Percentiles rank a stretch among this genome's conserved stretches.
phyloP scores from a whole-genome alignment of 306 rosid species.

The Pachyrhizus erosus region DNA sequence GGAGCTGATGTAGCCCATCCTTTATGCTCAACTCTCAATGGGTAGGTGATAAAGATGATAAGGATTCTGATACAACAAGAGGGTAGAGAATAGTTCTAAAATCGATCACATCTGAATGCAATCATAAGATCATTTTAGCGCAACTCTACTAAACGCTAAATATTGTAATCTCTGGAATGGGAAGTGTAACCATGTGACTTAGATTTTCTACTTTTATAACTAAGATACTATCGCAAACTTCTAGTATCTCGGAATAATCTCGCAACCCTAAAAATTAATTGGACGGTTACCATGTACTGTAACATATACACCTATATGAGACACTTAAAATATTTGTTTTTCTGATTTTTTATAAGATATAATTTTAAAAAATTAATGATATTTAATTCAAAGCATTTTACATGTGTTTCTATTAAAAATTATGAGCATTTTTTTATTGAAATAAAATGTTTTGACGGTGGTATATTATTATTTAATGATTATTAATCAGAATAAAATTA shows the following conservation, averaged over 20 bases:
- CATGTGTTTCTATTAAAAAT: no score
- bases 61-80: not conserved
- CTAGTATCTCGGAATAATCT: not conserved
- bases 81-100: not conserved
- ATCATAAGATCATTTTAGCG: not conserved
- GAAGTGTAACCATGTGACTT: not conserved
- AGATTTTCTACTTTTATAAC: not conserved
- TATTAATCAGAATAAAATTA: no score
- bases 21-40: not conserved
- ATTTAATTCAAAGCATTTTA: no score
- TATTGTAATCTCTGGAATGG: not conserved
- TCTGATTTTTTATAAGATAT: no score
- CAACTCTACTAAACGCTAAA: not conserved
- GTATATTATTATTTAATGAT: no score
- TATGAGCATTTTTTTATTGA: no score
- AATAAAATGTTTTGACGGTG: no score
- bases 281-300: not conserved
- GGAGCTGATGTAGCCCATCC: not conserved
- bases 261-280: not conserved
- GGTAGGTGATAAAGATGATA: not conserved
- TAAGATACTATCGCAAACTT: not conserved
- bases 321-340: no score
- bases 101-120: not conserved
- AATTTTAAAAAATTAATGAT: no score
- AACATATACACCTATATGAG: not conserved